Percentiles rank a stretch among this genome's conserved stretches.
phyloP scores from a whole-genome alignment of 768 basidiomycete genomes.

The Mycena latifolia region DNA sequence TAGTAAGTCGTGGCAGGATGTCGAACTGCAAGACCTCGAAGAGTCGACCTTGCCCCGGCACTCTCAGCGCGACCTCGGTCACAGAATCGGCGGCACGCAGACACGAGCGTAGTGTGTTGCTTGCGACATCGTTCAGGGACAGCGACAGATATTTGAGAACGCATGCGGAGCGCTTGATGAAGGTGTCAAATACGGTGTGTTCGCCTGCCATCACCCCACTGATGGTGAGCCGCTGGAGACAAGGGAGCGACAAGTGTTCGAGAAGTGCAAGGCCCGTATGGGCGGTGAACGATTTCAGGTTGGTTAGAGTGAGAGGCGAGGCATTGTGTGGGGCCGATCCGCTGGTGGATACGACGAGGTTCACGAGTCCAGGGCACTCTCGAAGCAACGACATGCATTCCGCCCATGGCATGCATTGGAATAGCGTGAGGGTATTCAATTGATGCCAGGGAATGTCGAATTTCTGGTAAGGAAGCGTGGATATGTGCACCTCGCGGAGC shows the following conservation, averaged over 20 bases:
- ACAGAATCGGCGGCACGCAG: background rate
- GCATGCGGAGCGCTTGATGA: background rate
- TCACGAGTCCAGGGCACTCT: background rate
- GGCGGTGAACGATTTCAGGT: background rate
- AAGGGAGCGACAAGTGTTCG: background rate
- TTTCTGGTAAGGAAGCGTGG: background rate
- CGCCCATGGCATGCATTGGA: too few relatives aligned
- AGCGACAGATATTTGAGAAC: background rate
- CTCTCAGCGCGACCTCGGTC: background rate
- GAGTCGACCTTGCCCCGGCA: too few relatives aligned
- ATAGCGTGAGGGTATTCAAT: background rate
- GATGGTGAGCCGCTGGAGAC: background rate
- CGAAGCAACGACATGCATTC: background rate
- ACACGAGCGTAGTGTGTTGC: background rate
- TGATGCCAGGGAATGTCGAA: background rate
- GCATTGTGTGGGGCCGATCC: background rate
- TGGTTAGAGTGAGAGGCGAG: background rate
- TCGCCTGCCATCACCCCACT: too few relatives aligned
- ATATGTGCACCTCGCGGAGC: too few relatives aligned
- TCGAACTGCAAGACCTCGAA: too few relatives aligned
- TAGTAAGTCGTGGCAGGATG: too few relatives aligned
- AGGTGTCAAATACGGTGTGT: background rate
- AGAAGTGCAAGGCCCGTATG: background rate
- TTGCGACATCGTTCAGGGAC: background rate
- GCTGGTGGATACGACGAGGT: background rate